phyloP scores from a whole-genome alignment of 1,284 basidiomycete species.

The Puccinia polysora region DNA sequence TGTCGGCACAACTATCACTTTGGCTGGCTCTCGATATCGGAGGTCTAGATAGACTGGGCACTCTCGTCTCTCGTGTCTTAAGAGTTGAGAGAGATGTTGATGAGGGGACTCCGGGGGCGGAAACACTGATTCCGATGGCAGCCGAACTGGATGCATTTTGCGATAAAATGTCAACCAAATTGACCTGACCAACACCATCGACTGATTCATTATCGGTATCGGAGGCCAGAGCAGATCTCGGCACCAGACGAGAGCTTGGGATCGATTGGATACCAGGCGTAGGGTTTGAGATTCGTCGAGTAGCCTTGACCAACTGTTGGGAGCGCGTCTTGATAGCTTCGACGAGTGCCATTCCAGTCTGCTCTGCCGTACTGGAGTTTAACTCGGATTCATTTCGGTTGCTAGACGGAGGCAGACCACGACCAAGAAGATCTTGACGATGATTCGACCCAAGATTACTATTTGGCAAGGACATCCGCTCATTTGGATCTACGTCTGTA shows the following conservation, averaged over 20 bases:
- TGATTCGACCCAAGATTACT: too few relatives aligned
- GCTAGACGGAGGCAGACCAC: neutral
- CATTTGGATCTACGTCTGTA: too few relatives aligned
- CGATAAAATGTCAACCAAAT: constrained; percentile 20
- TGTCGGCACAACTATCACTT: too few relatives aligned
- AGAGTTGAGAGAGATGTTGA: too few relatives aligned
- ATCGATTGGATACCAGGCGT: neutral
- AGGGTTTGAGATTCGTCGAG: constrained; percentile 11
- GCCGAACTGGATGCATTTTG: neutral
- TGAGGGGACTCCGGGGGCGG: too few relatives aligned
- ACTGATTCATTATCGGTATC: constrained; percentile 32
- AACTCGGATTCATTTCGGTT: neutral
- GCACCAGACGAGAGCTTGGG: constrained; percentile 26
- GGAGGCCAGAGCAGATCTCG: constrained; percentile 28
- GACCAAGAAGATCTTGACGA: neutral
- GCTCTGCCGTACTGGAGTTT: neutral
- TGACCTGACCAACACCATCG: constrained; percentile 22
- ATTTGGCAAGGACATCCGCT: too few relatives aligned
- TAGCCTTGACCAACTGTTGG: constrained; percentile 13
- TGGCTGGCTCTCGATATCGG: too few relatives aligned
- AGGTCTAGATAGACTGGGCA: too few relatives aligned
- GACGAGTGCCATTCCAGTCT: constrained; percentile 4
- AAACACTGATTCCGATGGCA: neutral
- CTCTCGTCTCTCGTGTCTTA: too few relatives aligned
- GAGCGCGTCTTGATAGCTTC: constrained; percentile 25